These are phyloP conservation scores for Calamus simplicifolius DNA, from an alignment of 176 grass and related monocot genomes.

Conservation along the genomic window DNA sequence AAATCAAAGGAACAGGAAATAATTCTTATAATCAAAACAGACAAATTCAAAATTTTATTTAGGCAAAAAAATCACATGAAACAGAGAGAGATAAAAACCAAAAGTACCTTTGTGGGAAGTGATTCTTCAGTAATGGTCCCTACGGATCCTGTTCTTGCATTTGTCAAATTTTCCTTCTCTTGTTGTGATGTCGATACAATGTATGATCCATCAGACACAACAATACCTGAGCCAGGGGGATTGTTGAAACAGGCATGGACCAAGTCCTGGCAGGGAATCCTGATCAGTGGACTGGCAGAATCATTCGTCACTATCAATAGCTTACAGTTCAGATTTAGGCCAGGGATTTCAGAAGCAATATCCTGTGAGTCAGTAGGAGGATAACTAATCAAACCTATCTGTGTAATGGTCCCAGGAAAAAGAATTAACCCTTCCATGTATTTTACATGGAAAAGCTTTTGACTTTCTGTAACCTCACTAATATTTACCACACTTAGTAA, in stretches of 20 bases:
- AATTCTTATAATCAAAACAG: no score
- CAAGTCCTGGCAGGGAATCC: slow-evolving; percentile 71
- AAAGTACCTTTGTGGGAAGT: slow-evolving; percentile 43
- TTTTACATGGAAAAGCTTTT: slow-evolving; percentile 51
- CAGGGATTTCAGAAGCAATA: slow-evolving; percentile 28
- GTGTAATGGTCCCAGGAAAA: slow-evolving; percentile 50
- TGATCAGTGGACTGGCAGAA: slow-evolving; percentile 52
- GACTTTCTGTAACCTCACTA: slow-evolving; percentile 39
- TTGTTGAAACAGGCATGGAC: slow-evolving; percentile 18
- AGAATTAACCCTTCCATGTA: slow-evolving; percentile 60
- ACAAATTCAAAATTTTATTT: no score
- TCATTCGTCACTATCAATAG: slow-evolving; percentile 71
- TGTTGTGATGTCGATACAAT: slow-evolving; percentile 27
- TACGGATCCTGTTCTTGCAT: slow-evolving; percentile 39
- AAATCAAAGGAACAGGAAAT: no score
- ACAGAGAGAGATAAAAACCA: not conserved
- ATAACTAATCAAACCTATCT: slow-evolving; percentile 61
- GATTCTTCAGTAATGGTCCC: slow-evolving; percentile 38
- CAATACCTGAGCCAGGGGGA: slow-evolving; percentile 12
- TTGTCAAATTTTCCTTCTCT: slow-evolving; percentile 23
- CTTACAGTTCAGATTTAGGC: slow-evolving; percentile 33
- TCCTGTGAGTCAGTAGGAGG: slow-evolving; percentile 29
- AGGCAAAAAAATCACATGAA: no score
- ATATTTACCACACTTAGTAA: slow-evolving; percentile 46
- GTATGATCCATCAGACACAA: slow-evolving; percentile 23